Base-by-base conservation (phyloP, 345 rosid genomes). In the Bruguiera gymnorhiza region DNA sequence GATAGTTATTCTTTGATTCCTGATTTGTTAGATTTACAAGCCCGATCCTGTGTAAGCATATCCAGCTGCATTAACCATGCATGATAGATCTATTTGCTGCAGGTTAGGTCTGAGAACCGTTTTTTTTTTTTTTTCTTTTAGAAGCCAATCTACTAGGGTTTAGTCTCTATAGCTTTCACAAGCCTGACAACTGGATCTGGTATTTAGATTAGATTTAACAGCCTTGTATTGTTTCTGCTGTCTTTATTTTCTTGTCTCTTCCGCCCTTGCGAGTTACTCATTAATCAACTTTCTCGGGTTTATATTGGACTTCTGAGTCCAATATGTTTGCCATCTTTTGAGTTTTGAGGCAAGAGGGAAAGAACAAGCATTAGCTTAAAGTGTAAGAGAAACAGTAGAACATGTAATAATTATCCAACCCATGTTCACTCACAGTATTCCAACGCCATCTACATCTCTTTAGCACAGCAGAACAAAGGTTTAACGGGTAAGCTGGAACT, bases 31-130 rank as follows among this genome's bases (percentile, higher is more conserved):
- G 31, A 54, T 67, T 63, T 11, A 29, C 21, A 20, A n/a, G 9
- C 71, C 51, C 31, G 37, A 34, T 52, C 58, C 60, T 63, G 24
- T n/a, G 50, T 26, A 51, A 66, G 75, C 69, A 54, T 39, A 67
- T 72, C 66, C 56, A n/a, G 46, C 37, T 62, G 39, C 66, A 43
- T 62, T 54, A 76, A 26, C 52, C 51, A 59, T 43, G 65, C 55
- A 56, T 69, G 52, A n/a, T 51, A 27, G 70, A 55, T 61, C 66
- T n/a, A 36, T 68, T 67, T 6, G 23, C 56, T 36, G 50, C 69
- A 70, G 64, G 67, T 67, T 67, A 59, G 64, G 57, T 60, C 70
- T 39, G 27, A 70, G 46, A 30, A 66, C 36, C 50, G 34, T 30
- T 61, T 8, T 9, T 39, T 9, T 39, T 8, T 37, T 43, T 43